Evolutionary conservation across 2,329 filamentous ascomycete species (phyloP).

Genomic region (Cladorrhinum sp.): DNA sequence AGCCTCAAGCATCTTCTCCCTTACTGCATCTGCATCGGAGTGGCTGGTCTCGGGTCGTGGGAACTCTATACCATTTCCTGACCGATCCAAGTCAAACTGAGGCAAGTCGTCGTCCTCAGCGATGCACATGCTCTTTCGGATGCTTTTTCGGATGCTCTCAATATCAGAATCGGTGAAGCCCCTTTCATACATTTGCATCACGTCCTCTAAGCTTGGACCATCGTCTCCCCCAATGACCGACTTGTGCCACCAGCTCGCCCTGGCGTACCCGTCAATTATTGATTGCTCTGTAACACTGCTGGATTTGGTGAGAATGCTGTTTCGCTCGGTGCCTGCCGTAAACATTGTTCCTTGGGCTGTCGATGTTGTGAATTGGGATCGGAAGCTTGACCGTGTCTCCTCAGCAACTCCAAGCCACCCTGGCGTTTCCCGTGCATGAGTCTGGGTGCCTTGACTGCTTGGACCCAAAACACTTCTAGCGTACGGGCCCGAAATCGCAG

Average conservation of each 20-base stretch:
- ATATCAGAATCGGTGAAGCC: constrained; percentile 53
- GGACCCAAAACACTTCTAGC: constrained; percentile 25
- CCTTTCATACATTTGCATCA: constrained; percentile 68
- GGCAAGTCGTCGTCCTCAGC: constrained; percentile 29
- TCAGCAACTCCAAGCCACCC: constrained; percentile 45
- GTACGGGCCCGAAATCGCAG: constrained; percentile 6
- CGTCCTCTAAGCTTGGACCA: constrained; percentile 61
- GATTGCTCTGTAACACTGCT: constrained; percentile 61
- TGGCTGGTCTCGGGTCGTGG: constrained; percentile 38
- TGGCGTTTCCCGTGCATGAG: background rate
- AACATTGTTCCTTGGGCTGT: constrained; percentile 54
- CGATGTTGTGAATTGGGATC: constrained; percentile 54
- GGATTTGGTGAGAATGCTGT: constrained; percentile 75
- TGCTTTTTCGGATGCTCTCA: constrained; percentile 35
- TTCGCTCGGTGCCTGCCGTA: constrained; percentile 68
- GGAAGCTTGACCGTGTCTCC: constrained; percentile 54
- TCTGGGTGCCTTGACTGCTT: constrained; percentile 26
- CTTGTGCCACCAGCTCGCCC: constrained; percentile 32
- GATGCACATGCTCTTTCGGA: constrained; percentile 25
- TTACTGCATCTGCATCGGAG: constrained; percentile 39
- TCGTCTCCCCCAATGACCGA: constrained; percentile 40
- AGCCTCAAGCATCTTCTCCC: constrained; percentile 39
- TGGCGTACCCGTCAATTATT: constrained; percentile 30
- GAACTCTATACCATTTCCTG: constrained; percentile 21
- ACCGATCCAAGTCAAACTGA: constrained; percentile 19